These are phyloP conservation scores for Sanchytrium tribonematis DNA, from an alignment of 371 early-diverging fungal genomes.

Conservation along the genomic window DNA sequence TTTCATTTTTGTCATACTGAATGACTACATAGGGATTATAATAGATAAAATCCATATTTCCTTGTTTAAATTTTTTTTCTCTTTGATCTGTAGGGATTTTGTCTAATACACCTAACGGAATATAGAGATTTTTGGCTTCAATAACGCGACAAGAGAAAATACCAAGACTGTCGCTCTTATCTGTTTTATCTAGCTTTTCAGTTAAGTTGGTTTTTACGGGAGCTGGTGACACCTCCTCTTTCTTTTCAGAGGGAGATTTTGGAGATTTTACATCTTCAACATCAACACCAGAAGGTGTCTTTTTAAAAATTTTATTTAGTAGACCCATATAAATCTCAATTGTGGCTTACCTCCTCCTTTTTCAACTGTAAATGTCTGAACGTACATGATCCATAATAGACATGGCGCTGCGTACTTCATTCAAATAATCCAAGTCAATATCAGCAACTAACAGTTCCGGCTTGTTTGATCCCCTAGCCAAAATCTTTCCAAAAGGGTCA, in stretches of 20 bases:
- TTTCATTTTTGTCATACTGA: not conserved
- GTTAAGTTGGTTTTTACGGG: no score
- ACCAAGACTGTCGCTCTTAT: not conserved
- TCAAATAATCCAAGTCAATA: slow-evolving; percentile 28
- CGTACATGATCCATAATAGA: slow-evolving; percentile 39
- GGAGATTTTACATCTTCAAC: not conserved
- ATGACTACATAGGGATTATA: not conserved
- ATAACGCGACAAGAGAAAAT: not conserved
- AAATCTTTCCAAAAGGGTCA: slow-evolving; percentile 35
- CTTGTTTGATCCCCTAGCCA: slow-evolving; percentile 28
- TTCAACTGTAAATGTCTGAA: slow-evolving; percentile 29
- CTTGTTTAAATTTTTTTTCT: not conserved
- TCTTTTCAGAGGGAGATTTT: not conserved
- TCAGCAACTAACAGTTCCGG: slow-evolving; percentile 22
- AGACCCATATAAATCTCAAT: not conserved
- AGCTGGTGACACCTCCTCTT: not conserved
- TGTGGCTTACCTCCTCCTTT: no score
- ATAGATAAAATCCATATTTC: not conserved
- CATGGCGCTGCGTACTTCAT: slow-evolving; percentile 33
- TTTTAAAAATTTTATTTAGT: not conserved
- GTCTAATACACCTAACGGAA: not conserved
- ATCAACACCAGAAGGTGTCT: not conserved
- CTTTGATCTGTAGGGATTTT: not conserved
- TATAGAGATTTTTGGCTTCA: not conserved
- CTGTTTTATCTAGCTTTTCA: not conserved